A percentile compares a stretch with the other conserved stretches of the same genome.
Conservation (phyloP, 106 monocot species). For the Dioscorea alata region DNA sequence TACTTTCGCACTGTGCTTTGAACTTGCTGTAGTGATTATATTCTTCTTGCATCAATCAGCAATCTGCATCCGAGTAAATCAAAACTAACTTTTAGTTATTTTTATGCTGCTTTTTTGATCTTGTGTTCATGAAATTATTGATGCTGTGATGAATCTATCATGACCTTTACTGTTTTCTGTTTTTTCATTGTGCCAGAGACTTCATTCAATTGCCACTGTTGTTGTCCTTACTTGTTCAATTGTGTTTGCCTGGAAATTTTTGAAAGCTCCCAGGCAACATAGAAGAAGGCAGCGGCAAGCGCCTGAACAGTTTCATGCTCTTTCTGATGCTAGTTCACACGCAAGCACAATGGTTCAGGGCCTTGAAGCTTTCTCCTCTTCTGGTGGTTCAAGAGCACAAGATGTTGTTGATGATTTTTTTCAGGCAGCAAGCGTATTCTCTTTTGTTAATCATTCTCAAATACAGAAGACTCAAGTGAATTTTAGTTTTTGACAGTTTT, state of each 20-base stretch:
- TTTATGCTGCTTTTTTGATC: too few relatives aligned
- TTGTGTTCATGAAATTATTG: too few relatives aligned
- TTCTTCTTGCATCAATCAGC: too few relatives aligned
- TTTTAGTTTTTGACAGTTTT: too few relatives aligned
- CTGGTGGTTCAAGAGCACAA: conserved; percentile 39
- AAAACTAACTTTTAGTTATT: too few relatives aligned
- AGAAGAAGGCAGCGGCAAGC: conserved; percentile 44
- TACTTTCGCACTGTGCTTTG: too few relatives aligned
- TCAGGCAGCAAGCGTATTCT: conserved; percentile 7
- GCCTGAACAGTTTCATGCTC: conserved; percentile 10
- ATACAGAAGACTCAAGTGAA: too few relatives aligned
- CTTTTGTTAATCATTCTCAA: too few relatives aligned
- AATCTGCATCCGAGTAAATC: too few relatives aligned
- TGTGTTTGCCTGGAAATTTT: conserved; percentile 52
- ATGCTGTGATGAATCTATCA: too few relatives aligned
- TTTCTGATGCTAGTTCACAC: conserved; percentile 16
- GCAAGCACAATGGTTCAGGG: conserved; percentile 18
- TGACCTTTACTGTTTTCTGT: too few relatives aligned
- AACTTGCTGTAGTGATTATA: too few relatives aligned
- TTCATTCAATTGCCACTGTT: conserved; percentile 43
- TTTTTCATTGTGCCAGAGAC: conserved; percentile 22
- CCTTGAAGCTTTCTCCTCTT: conserved; percentile 33
- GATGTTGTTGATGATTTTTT: conserved; percentile 49
- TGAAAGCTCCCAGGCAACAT: conserved; percentile 42
- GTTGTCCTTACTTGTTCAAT: conserved; percentile 43